Conservation (phyloP, 345 rosid genomes). For the Toxicodendron radicans region DNA sequence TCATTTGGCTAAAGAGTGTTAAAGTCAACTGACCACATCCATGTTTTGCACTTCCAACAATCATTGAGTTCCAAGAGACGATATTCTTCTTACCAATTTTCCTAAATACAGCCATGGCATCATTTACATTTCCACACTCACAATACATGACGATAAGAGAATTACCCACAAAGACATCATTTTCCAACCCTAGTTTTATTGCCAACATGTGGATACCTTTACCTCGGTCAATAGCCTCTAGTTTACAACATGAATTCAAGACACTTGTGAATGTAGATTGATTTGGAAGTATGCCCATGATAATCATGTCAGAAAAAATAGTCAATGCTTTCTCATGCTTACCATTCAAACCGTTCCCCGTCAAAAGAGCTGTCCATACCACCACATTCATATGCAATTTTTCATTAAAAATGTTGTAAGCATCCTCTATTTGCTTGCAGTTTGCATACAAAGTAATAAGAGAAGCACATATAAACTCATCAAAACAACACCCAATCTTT, state of each 20-base stretch:
- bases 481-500: slow-evolving; percentile 45
- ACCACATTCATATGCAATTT: slow-evolving; percentile 46
- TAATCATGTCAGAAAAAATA: slow-evolving; percentile 57
- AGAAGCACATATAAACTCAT: slow-evolving; percentile 55
- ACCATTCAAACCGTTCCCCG: slow-evolving; percentile 52
- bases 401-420: slow-evolving; percentile 46
- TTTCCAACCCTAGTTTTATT: slow-evolving; percentile 52
- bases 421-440: slow-evolving; percentile 45
- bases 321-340: slow-evolving; percentile 52
- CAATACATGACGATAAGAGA: slow-evolving; percentile 62
- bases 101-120: slow-evolving; percentile 48
- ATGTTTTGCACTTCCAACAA: slow-evolving; percentile 68
- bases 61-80: slow-evolving; percentile 73
- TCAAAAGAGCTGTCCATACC: slow-evolving; percentile 67
- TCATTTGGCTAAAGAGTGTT: slow-evolving; percentile 52
- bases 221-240: slow-evolving; percentile 67
- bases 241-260: slow-evolving; percentile 60
- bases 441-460: slow-evolving; percentile 68
- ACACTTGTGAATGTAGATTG: slow-evolving; percentile 71
- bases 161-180: slow-evolving; percentile 63
- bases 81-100: slow-evolving; percentile 41
- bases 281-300: slow-evolving; percentile 49
- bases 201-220: slow-evolving; percentile 57
- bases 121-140: slow-evolving; percentile 48
- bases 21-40: slow-evolving; percentile 56